Base-by-base conservation (phyloP, 2,329 filamentous ascomycete genomes). In the Talaromyces albobiverticillius region DNA sequence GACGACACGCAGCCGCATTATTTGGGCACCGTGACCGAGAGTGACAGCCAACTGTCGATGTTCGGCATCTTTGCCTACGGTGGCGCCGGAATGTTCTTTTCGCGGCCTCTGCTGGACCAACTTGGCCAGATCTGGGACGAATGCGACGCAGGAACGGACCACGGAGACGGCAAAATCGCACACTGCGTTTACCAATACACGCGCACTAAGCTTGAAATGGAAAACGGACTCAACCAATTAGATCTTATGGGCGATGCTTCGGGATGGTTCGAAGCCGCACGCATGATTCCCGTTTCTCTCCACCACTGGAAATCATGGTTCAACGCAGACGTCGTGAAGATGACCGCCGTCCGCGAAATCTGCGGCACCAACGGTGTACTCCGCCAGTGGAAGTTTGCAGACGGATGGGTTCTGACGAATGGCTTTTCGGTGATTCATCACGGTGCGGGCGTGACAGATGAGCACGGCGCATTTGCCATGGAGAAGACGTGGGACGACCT, bases 251-350 rank as follows among this genome's bases (percentile, higher is more conserved):
- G 73, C 31, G 82, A 86, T 56, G 66, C 77, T 20, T 78, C 79
- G 2, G 83, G 83, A 0, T 83, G 85, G 62, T 86, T 83, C 64
- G 83, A 86, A 67, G 76, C 78, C 2, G 80, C 81, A 1, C 67
- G 76, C 22, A 62, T 62, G 26, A 68, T 72, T n/a, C 78, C 81
- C 0, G 67, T 85, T 11, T 83, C 78, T 47, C 69, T 86, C 6
- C 83, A 86, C 64, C 83, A 86, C 70, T 85, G 82, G 82, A 84
- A 83, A 64, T 80, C 76, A 11, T 85, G 82, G 81, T 82, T 83
- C 67, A 61, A 73, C 8, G 65, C 63, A 22, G 68, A 73, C 54
- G 81, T 84, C 40, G 73, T 75, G 45, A 72, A 76, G 54, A 79
- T 83, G 70, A 75, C 78, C 29, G 67, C 72, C 36, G 69, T 82